Base-by-base conservation (phyloP, 108 stramenopile genomes). In the Skeletonema costatum region DNA sequence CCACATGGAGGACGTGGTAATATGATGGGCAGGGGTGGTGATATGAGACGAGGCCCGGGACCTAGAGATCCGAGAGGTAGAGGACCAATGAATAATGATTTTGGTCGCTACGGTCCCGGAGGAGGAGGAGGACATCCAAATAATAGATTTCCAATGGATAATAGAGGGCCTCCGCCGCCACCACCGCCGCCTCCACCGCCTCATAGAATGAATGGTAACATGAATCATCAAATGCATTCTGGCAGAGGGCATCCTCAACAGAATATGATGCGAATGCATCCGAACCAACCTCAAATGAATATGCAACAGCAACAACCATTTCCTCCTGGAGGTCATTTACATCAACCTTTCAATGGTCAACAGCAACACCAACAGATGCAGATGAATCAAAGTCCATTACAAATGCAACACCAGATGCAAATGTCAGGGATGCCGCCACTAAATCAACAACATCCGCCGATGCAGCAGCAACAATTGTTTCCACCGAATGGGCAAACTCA, bases 391-490 rank as follows among this genome's bases (percentile, higher is more conserved):
- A 61, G 56, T 60, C 53, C 14, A 71, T 32, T 59, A 6, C 56
- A 51, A 19, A 69, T 32, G 44, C 56, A 73, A 46, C 64, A 64
- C 9, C 64, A 64, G 58, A 66, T 66, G 71, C 64, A 66, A 13
- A 63, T 62, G 64, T 6, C 19, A 14, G 63, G 33, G 32, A 29
- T 32, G 31, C 68, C 35, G 7, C 65, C 71, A 17, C 72, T 32
- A n/a, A 29, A 19, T n/a, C 48, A 46, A 21, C 58, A 60, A 12
- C 25, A 62, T 0, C 62, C 64, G 0, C 73, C 66, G 14, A 60
- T 60, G 21, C 53, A 56, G 53, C 53, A 62, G 53, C 74, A 60
- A 41, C 74, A 60, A 25, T 1, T 25, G 53, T 56, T 25, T 56
- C 69, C 70, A 70, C 17, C 60, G 16, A 30, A 56, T 32, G 68